Evolutionary conservation across 257 asterid species (phyloP).

Genomic region (Solanum lignicaule): DNA sequence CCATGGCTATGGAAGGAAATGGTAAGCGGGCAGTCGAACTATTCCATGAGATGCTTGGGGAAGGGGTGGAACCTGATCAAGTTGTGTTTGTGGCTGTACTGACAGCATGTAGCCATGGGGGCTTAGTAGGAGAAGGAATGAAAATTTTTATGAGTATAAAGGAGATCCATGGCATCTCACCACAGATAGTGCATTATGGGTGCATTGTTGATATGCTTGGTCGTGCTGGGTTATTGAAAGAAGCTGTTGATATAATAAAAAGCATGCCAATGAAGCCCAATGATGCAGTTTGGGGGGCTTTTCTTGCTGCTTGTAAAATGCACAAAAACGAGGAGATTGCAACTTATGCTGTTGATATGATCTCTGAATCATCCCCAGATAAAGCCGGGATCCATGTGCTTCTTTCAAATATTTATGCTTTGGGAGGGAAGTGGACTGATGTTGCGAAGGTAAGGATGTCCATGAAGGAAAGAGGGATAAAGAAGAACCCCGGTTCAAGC

Average conservation of each 20-base stretch:
- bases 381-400: constrained; percentile 41
- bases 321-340: constrained; percentile 32
- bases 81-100: constrained; percentile 36
- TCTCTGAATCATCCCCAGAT: constrained; percentile 6
- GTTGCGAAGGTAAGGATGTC: constrained; percentile 37
- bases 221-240: constrained; percentile 38
- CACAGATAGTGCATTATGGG: constrained; percentile 36
- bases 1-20: constrained; percentile 46
- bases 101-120: constrained; percentile 46
- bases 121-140: constrained; percentile 42
- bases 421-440: constrained; percentile 39
- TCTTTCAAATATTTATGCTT: constrained; percentile 40
- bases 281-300: constrained; percentile 32
- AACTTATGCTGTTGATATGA: constrained; percentile 9
- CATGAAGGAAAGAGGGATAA: constrained; percentile 43
- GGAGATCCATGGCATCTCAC: constrained; percentile 17
- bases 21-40: constrained; percentile 34
- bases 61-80: constrained; percentile 27
- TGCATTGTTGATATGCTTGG: constrained; percentile 43
- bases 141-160: constrained; percentile 20
- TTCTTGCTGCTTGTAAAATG: constrained; percentile 31
- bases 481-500: constrained; percentile 44
- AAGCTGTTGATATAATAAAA: constrained; percentile 27
- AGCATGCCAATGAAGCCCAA: constrained; percentile 33
- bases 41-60: constrained; percentile 29